These are phyloP conservation scores for Haplographium delicatum DNA, from an alignment of 495 filamentous ascomycete genomes.

Conservation along the genomic window DNA sequence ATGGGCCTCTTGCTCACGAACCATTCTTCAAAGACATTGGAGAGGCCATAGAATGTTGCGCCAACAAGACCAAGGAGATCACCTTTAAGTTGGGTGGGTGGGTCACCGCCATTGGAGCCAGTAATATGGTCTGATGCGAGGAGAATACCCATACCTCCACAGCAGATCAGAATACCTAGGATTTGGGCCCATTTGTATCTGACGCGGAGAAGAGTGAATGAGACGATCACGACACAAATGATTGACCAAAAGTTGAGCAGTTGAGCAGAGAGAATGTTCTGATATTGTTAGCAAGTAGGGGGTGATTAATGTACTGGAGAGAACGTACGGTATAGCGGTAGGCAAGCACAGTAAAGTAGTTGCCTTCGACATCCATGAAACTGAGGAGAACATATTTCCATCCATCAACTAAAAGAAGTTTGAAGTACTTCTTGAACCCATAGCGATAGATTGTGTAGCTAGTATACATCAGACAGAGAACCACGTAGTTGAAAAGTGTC, in stretches of 20 bases:
- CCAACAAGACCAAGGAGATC: constrained; percentile 88
- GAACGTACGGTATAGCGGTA: constrained; percentile 86
- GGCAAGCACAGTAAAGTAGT: constrained; percentile 94
- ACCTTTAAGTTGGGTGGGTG: constrained; percentile 76
- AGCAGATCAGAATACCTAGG: constrained; percentile 80
- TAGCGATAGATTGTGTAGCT: constrained; percentile 76
- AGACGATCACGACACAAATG: constrained; percentile 82
- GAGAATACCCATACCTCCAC: constrained; percentile 86
- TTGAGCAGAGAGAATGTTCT: constrained; percentile 58
- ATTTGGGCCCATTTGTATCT: constrained; percentile 85
- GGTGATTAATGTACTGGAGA: neutral
- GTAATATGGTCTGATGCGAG: constrained; percentile 82
- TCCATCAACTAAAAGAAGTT: constrained; percentile 60
- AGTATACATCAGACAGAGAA: constrained; percentile 80
- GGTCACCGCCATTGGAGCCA: constrained; percentile 54
- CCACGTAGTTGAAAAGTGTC: constrained; percentile 86
- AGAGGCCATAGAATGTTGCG: constrained; percentile 86
- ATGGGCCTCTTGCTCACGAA: constrained; percentile 79
- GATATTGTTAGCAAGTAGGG: neutral
- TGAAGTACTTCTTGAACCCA: constrained; percentile 64
- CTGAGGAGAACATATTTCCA: constrained; percentile 94
- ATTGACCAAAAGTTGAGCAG: constrained; percentile 99
- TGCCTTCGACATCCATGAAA: constrained; percentile 92
- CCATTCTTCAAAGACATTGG: constrained; percentile 89
- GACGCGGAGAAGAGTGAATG: constrained; percentile 74